phyloP scores from a whole-genome alignment of 371 early-diverging fungal species.

The Rhizopus delemar region DNA sequence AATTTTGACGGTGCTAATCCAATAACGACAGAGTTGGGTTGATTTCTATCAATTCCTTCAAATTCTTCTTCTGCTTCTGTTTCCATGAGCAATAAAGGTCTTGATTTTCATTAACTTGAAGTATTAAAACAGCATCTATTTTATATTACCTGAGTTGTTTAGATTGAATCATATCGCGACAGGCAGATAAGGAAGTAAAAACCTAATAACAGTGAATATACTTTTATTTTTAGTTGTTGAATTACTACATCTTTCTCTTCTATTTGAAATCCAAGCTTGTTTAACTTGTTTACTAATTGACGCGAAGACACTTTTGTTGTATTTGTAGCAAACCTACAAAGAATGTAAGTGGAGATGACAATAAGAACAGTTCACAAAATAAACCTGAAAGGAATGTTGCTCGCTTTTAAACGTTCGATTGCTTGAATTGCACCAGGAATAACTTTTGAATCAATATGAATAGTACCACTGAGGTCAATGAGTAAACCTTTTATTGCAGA shows the following conservation, averaged over 20 bases:
- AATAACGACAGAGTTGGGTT: slow-evolving; percentile 78
- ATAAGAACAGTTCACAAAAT: neutral
- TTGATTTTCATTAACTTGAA: slow-evolving; percentile 14
- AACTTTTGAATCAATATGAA: slow-evolving; percentile 73
- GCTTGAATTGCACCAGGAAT: slow-evolving; percentile 75
- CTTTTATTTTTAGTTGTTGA: neutral
- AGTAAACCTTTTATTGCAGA: slow-evolving; percentile 57
- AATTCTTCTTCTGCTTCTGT: slow-evolving; percentile 76
- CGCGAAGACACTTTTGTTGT: slow-evolving; percentile 77
- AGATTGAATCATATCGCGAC: slow-evolving; percentile 59
- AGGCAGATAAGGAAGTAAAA: slow-evolving; percentile 80
- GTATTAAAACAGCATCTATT: neutral
- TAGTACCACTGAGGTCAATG: slow-evolving; percentile 79
- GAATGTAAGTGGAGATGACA: neutral
- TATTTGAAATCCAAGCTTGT: slow-evolving; percentile 68
- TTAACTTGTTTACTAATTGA: slow-evolving; percentile 55
- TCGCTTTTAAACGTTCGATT: slow-evolving; percentile 58
- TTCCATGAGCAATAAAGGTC: slow-evolving; percentile 78
- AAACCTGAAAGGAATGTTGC: slow-evolving; percentile 58
- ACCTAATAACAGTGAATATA: slow-evolving; percentile 36
- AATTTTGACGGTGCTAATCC: slow-evolving; percentile 81
- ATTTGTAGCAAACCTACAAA: slow-evolving; percentile 72
- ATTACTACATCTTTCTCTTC: slow-evolving; percentile 57
- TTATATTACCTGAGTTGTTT: slow-evolving; percentile 44
- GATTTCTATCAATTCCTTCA: slow-evolving; percentile 47